Evolutionary conservation across 306 rosid species (phyloP).

Genomic region (Urtica urens): DNA sequence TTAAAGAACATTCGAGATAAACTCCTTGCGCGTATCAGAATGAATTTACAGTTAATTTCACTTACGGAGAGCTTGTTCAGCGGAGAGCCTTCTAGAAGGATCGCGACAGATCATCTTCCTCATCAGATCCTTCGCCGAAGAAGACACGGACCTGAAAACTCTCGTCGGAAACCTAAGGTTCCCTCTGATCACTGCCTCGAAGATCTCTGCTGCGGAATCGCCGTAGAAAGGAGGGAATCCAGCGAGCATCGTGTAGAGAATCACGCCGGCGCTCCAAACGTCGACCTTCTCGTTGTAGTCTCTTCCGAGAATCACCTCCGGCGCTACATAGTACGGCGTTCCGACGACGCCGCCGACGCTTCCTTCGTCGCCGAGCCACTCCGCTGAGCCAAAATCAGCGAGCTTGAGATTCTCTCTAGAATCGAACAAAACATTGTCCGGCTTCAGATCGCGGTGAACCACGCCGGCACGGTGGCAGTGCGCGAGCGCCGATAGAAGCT

Average conservation of each 20-base stretch:
- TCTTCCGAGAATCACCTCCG: constrained; percentile 55
- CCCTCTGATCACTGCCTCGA: constrained; percentile 54
- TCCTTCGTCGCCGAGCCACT: constrained; percentile 46
- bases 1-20: no score
- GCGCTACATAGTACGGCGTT: constrained; percentile 70
- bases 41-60: background rate
- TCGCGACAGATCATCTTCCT: constrained; percentile 74
- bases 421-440: constrained; percentile 62
- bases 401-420: constrained; percentile 34
- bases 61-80: constrained; percentile 66
- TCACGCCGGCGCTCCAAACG: constrained; percentile 66
- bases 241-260: constrained; percentile 52
- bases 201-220: constrained; percentile 42
- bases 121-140: constrained; percentile 57
- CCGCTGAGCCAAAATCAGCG: constrained; percentile 79
- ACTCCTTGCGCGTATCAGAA: no score
- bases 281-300: constrained; percentile 51
- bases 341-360: constrained; percentile 53
- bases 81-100: constrained; percentile 40
- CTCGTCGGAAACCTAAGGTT: constrained; percentile 61
- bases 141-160: constrained; percentile 48
- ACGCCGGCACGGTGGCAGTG: constrained; percentile 58
- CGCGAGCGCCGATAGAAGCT: constrained; percentile 41
- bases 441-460: constrained; percentile 66
- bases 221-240: constrained; percentile 77